Evolutionary conservation across 176 grass and related monocot genomes (phyloP).

Genomic region (Melocanna baccifera): DNA sequence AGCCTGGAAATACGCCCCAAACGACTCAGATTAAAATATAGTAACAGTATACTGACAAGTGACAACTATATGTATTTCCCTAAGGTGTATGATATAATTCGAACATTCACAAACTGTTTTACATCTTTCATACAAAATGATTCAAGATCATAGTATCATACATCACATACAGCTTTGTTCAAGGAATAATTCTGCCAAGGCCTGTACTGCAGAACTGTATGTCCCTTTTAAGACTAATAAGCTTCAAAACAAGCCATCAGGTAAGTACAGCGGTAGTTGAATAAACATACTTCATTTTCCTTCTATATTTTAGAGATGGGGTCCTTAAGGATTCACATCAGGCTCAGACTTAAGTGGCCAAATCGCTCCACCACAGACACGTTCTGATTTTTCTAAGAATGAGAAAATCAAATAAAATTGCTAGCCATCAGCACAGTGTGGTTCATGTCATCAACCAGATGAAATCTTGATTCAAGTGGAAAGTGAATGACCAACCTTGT

Average conservation of each 20-base stretch:
- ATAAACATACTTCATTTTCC: background rate
- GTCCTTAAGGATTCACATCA: constrained; percentile 18
- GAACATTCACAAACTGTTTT: background rate
- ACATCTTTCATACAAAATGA: background rate
- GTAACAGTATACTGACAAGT: background rate
- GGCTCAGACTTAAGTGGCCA: background rate
- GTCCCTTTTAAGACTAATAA: background rate
- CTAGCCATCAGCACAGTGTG: background rate
- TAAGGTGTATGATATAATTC: background rate
- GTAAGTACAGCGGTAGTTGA: constrained; percentile 17
- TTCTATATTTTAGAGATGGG: background rate
- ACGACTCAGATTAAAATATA: background rate
- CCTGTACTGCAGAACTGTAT: background rate
- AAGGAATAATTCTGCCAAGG: background rate
- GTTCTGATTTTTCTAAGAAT: background rate
- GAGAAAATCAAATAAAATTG: background rate
- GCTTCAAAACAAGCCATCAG: background rate
- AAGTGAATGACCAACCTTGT: background rate
- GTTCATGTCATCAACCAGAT: background rate
- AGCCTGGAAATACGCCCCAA: background rate
- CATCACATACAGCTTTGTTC: background rate
- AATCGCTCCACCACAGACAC: background rate
- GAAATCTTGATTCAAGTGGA: background rate
- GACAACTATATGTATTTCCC: background rate
- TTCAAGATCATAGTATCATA: background rate